A percentile compares a stretch with the other conserved stretches of the same genome.
phyloP scores from a whole-genome alignment of 202 grass and related monocot genomes.

The Panicum hallii region DNA sequence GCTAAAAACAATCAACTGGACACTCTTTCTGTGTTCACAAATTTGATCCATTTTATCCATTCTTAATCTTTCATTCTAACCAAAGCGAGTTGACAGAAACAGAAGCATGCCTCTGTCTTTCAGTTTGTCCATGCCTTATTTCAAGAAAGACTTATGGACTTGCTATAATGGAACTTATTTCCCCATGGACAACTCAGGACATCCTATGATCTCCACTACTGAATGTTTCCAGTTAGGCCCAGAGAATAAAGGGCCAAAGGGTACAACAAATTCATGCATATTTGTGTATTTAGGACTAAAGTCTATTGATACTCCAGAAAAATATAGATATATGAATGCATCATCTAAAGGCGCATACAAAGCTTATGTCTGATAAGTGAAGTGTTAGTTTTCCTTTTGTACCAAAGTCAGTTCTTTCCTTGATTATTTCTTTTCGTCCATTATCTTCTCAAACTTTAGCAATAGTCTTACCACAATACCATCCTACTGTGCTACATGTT shows the following conservation, averaged over 20 bases:
- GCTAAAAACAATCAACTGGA: slow-evolving; percentile 5
- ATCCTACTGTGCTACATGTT: not conserved
- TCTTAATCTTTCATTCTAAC: slow-evolving; percentile 9
- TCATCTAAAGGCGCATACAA: not conserved
- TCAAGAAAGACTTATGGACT: not conserved
- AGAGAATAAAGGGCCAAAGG: not conserved
- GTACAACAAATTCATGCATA: not conserved
- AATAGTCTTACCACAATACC: not conserved
- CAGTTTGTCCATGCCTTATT: slow-evolving; percentile 10
- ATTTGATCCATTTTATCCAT: not conserved
- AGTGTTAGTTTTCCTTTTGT: not conserved
- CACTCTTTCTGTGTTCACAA: not conserved
- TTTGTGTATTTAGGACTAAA: not conserved
- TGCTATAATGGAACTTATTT: not conserved
- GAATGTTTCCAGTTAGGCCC: not conserved
- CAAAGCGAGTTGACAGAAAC: not conserved
- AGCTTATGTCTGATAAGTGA: not conserved
- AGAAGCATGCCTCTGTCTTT: not conserved
- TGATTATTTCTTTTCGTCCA: not conserved
- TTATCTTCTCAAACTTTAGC: not conserved
- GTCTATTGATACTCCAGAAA: not conserved
- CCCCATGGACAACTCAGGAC: not conserved
- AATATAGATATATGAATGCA: not conserved
- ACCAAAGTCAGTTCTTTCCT: slow-evolving; percentile 2
- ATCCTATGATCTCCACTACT: not conserved